A percentile compares a stretch with the other conserved stretches of the same genome.
These are phyloP conservation scores for Trapa bicornis DNA, from an alignment of 345 rosid genomes.

Conservation along the genomic window DNA sequence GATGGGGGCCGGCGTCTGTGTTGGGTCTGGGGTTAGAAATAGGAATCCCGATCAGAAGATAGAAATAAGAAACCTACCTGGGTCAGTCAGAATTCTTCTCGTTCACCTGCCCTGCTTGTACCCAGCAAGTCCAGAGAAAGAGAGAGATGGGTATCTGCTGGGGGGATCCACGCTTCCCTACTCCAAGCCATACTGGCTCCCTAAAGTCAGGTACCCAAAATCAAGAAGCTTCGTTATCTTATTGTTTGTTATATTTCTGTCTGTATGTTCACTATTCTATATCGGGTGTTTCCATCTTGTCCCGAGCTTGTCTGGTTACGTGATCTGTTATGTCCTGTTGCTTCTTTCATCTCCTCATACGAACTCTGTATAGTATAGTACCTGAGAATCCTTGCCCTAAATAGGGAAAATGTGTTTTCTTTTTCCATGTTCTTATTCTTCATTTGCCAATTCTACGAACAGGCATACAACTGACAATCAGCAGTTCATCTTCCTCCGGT, in stretches of 20 bases:
- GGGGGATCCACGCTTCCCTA: slow-evolving; percentile 4
- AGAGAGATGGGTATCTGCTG: slow-evolving; percentile 10
- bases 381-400: not conserved
- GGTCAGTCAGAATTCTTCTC: no score
- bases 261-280: not conserved
- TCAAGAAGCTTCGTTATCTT: not conserved
- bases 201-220: slow-evolving; percentile 9
- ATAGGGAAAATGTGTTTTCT: not conserved
- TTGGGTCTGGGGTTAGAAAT: no score
- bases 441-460: not conserved
- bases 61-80: no score
- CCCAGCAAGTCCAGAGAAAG: not conserved
- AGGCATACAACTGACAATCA: slow-evolving; percentile 4
- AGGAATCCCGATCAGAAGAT: no score
- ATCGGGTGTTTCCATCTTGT: no score
- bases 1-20: no score
- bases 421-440: not conserved
- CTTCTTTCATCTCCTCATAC: not conserved
- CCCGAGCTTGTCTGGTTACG: not conserved
- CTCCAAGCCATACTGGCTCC: slow-evolving; percentile 2
- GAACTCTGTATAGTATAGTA: no score
- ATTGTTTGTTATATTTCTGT: not conserved
- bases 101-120: not conserved
- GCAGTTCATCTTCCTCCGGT: slow-evolving; percentile 1
- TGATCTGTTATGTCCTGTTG: not conserved